These are phyloP conservation scores for Ustilago esculenta DNA, from an alignment of 1,284 basidiomycete genomes.

Conservation along the genomic window DNA sequence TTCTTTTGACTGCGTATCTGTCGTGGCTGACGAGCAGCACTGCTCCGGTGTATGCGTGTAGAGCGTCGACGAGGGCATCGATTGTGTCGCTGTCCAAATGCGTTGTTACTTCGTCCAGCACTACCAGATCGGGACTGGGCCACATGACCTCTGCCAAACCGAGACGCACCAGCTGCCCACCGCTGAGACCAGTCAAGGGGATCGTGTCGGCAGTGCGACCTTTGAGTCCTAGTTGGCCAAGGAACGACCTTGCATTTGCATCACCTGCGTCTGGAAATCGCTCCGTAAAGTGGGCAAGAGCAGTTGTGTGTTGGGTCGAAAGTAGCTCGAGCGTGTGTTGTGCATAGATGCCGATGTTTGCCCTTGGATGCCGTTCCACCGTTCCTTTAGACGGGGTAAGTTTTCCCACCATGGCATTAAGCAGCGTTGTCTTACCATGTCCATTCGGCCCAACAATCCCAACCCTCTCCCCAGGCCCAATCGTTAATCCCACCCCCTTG, in stretches of 20 bases:
- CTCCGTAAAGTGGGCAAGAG: slow-evolving; percentile 69
- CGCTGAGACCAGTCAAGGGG: slow-evolving; percentile 57
- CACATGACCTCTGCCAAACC: slow-evolving; percentile 55
- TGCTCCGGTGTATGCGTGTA: slow-evolving; percentile 73
- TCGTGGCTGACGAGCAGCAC: slow-evolving; percentile 78
- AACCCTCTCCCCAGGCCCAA: slow-evolving; percentile 73
- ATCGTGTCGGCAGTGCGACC: slow-evolving; percentile 52
- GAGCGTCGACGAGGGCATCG: slow-evolving; percentile 72
- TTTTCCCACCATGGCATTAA: slow-evolving; percentile 72
- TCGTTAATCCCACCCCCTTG: slow-evolving; percentile 72
- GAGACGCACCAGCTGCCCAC: slow-evolving; percentile 72
- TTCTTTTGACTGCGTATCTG: slow-evolving; percentile 68
- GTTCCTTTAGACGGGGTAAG: slow-evolving; percentile 72
- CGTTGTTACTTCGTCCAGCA: slow-evolving; percentile 66
- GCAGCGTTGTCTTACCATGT: slow-evolving; percentile 56
- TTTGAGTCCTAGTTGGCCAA: slow-evolving; percentile 69
- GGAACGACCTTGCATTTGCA: slow-evolving; percentile 59
- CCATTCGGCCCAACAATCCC: slow-evolving; percentile 72
- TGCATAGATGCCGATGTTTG: slow-evolving; percentile 71
- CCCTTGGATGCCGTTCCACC: slow-evolving; percentile 73
- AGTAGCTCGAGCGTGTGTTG: slow-evolving; percentile 68
- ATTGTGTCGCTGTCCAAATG: slow-evolving; percentile 78
- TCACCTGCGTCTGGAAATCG: slow-evolving; percentile 18
- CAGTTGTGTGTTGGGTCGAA: slow-evolving; percentile 47
- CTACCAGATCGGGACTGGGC: slow-evolving; percentile 47